Evolutionary conservation across 352 stramenopile species (phyloP).

Genomic region (Phytophthora tentaculata): DNA sequence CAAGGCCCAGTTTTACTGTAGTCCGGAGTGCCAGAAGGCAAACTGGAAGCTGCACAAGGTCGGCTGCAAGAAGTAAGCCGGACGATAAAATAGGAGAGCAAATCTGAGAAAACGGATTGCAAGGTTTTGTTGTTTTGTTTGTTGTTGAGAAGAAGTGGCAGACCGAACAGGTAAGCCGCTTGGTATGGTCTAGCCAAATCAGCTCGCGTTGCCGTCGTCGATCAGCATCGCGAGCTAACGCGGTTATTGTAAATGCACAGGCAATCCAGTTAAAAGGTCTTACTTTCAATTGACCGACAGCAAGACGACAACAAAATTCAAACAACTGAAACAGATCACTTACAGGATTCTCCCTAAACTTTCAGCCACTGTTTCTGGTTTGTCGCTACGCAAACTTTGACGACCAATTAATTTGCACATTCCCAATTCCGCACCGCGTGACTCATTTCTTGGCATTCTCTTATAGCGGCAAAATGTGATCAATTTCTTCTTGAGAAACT

Average conservation of each 20-base stretch:
- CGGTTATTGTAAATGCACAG: no score
- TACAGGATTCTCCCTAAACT: neutral
- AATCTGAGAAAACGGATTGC: neutral
- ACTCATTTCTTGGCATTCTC: neutral
- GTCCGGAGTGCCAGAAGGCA: slow-evolving; percentile 78
- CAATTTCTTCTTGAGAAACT: slow-evolving; percentile 45
- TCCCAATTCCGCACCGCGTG: neutral
- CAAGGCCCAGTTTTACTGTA: slow-evolving; percentile 88
- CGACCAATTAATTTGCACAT: neutral
- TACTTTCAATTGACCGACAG: no score
- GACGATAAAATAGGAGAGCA: neutral
- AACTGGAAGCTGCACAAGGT: slow-evolving; percentile 89
- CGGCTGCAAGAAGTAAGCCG: slow-evolving; percentile 50
- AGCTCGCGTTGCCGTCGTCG: no score
- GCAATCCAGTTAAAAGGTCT: no score
- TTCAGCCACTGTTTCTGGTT: neutral
- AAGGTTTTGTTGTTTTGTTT: neutral
- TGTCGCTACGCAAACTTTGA: neutral
- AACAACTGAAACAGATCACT: no score
- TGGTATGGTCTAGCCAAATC: no score
- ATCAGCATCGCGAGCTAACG: no score
- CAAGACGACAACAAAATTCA: no score
- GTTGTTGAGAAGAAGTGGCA: neutral
- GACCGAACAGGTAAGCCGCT: no score
- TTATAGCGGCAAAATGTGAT: slow-evolving; percentile 50